Evolutionary conservation across 768 basidiomycete genomes (phyloP).

Genomic region (Mycena vitilis): DNA sequence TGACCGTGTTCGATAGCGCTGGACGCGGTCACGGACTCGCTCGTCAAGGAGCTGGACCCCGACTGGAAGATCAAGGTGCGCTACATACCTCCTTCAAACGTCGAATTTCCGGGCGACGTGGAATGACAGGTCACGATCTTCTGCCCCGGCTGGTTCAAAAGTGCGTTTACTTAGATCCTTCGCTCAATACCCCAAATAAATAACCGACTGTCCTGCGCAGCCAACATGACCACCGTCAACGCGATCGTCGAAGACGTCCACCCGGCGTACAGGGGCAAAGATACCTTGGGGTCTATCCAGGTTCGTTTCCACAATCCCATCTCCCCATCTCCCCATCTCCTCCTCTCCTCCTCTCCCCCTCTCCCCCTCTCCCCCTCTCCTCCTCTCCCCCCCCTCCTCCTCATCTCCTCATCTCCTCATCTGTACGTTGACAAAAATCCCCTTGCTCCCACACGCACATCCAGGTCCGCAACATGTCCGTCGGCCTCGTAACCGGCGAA

Average conservation of each 20-base stretch:
- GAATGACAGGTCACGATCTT: conserved; percentile 23
- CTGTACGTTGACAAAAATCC: no score
- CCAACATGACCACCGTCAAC: conserved; percentile 35
- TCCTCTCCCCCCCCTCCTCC: no score
- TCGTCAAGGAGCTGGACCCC: conserved; percentile 56
- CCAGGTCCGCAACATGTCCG: conserved; percentile 13
- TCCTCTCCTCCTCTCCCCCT: no score
- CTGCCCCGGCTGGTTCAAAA: conserved; percentile 38
- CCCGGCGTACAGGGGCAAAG: conserved; percentile 31
- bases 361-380: no score
- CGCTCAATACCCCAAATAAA: not conserved
- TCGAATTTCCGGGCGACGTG: not conserved
- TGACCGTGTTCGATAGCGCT: conserved; percentile 40
- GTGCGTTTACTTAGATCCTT: conserved; percentile 4
- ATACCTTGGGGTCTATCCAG: conserved; percentile 37
- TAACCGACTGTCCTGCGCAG: conserved; percentile 1
- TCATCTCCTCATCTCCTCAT: no score
- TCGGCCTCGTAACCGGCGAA: conserved; percentile 26
- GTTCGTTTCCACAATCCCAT: not conserved
- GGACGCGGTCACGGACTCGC: conserved; percentile 52
- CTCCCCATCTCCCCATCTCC: no score
- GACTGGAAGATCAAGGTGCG: conserved; percentile 60
- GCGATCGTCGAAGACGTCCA: conserved; percentile 31
- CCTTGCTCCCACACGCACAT: not conserved
- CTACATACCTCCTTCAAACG: not conserved